Percentiles rank a stretch among this genome's conserved stretches.
Conservation (phyloP, 495 filamentous ascomycete genomes). For the Neurospora sp. region DNA sequence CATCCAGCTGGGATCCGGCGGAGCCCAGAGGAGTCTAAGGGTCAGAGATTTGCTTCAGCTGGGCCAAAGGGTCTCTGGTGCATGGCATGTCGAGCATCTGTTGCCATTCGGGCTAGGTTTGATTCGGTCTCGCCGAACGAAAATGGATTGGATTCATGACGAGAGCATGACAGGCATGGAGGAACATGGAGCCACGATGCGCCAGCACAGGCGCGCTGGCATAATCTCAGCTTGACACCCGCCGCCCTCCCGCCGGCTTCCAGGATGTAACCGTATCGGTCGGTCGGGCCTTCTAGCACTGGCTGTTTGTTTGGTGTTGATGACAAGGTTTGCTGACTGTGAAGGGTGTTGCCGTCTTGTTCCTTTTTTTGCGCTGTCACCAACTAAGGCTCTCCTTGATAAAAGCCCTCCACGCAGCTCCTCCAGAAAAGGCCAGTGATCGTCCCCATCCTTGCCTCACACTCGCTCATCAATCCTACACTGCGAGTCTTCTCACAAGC, state of each 20-base stretch:
- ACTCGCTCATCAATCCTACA: not conserved
- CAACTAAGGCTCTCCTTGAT: not conserved
- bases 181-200: not conserved
- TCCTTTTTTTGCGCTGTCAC: not conserved
- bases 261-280: not conserved
- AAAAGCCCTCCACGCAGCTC: not conserved
- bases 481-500: not conserved
- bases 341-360: not conserved
- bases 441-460: not conserved
- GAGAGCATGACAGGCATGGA: not conserved
- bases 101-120: not conserved
- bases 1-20: not conserved
- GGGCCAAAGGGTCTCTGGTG: not conserved
- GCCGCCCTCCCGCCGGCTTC: not conserved
- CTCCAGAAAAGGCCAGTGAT: not conserved
- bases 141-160: not conserved
- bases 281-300: not conserved
- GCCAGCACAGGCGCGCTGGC: not conserved
- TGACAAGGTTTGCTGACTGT: not conserved
- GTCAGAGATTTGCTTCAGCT: not conserved
- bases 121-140: not conserved
- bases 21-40: not conserved
- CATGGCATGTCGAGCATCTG: not conserved
- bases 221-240: not conserved
- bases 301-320: not conserved